Conservation (phyloP, 2,329 filamentous ascomycete species). For the Celoporthe dispersa region DNA sequence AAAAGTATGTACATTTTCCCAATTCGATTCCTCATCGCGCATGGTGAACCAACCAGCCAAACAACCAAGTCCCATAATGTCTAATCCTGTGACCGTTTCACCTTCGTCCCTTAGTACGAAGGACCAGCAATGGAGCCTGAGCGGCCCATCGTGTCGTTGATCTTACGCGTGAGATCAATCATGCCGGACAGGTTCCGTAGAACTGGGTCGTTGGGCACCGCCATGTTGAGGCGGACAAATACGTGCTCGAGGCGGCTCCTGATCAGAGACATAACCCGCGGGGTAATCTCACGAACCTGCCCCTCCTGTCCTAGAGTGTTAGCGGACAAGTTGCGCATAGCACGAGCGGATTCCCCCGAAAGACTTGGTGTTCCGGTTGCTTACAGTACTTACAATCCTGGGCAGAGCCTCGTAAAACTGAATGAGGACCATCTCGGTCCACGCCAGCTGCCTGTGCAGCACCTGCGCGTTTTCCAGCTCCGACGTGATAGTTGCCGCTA, state of each 20-base stretch:
- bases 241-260: slow-evolving; percentile 57
- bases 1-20: slow-evolving; percentile 8
- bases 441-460: slow-evolving; percentile 60
- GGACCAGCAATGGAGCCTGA: neutral
- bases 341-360: neutral
- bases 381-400: slow-evolving; percentile 52
- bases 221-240: slow-evolving; percentile 54
- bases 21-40: neutral
- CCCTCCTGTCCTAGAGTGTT: slow-evolving; percentile 47
- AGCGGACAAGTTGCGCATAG: neutral
- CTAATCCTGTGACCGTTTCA: neutral
- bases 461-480: slow-evolving; percentile 55
- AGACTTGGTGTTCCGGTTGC: neutral
- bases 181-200: slow-evolving; percentile 54
- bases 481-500: slow-evolving; percentile 66
- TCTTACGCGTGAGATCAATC: slow-evolving; percentile 42
- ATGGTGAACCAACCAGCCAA: neutral
- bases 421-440: slow-evolving; percentile 64
- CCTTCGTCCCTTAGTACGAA: neutral
- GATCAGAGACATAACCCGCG: slow-evolving; percentile 60
- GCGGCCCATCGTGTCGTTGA: slow-evolving; percentile 35
- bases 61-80: neutral
- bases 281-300: slow-evolving; percentile 59
- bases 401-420: slow-evolving; percentile 54
- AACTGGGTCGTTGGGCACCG: slow-evolving; percentile 51